Percentiles rank a stretch among this genome's conserved stretches.
phyloP scores from a whole-genome alignment of 2,329 filamentous ascomycete species.

The Lachnellula suecica region DNA sequence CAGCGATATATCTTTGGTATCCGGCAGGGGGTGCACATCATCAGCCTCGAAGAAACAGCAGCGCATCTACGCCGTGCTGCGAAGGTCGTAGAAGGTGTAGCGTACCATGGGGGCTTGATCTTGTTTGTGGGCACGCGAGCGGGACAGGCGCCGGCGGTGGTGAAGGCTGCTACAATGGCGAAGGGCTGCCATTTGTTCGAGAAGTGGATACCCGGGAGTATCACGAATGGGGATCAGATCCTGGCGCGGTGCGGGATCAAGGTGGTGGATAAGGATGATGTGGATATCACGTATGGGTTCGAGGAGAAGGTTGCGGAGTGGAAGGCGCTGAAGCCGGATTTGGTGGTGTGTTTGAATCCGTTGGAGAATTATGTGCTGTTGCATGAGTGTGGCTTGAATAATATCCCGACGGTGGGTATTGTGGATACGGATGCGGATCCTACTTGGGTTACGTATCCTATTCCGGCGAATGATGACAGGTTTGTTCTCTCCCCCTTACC shows the following conservation, averaged over 20 bases:
- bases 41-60: constrained; percentile 84
- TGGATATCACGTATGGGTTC: constrained; percentile 55
- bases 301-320: constrained; percentile 62
- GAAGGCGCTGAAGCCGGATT: constrained; percentile 75
- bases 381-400: constrained; percentile 85
- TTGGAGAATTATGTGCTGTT: constrained; percentile 87
- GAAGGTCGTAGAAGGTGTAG: constrained; percentile 86
- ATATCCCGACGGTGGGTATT: constrained; percentile 90
- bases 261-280: constrained; percentile 76
- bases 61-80: constrained; percentile 89
- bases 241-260: constrained; percentile 68
- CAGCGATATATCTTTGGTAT: constrained; percentile 92
- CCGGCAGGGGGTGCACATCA: constrained; percentile 86
- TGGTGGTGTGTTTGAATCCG: constrained; percentile 91
- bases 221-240: constrained; percentile 92
- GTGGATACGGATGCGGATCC: constrained; percentile 93
- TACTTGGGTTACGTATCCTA: constrained; percentile 92
- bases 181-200: constrained; percentile 86
- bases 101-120: constrained; percentile 78
- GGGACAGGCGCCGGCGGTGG: constrained; percentile 78
- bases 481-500: constrained; percentile 38
- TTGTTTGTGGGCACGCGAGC: constrained; percentile 87
- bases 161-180: constrained; percentile 75
- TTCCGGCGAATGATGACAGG: constrained; percentile 96
- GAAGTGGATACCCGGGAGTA: constrained; percentile 86